phyloP scores from a whole-genome alignment of 2,329 filamentous ascomycete genomes.

The Ophiocordyceps unilateralis region DNA sequence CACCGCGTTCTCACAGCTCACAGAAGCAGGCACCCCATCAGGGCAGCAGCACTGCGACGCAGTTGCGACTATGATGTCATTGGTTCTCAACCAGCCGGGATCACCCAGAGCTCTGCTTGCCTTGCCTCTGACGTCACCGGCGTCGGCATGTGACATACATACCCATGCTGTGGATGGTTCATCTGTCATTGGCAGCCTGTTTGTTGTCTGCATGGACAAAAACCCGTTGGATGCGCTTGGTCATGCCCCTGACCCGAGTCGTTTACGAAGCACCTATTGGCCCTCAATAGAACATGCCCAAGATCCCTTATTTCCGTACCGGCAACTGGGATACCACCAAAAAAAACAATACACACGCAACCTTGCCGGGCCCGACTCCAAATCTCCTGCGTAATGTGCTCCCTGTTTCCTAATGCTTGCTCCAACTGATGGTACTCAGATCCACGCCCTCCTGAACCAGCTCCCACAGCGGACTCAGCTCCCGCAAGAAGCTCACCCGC shows the following conservation, averaged over 20 bases:
- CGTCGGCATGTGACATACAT: background rate
- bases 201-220: background rate
- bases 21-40: background rate
- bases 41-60: background rate
- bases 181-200: background rate
- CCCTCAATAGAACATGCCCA: too few relatives aligned
- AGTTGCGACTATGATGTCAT: background rate
- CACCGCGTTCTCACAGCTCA: background rate
- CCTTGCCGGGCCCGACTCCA: background rate
- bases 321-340: too few relatives aligned
- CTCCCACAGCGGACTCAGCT: constrained; percentile 93
- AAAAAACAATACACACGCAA: background rate
- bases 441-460: constrained; percentile 94
- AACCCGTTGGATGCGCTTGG: background rate
- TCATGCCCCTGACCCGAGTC: background rate
- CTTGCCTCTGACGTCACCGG: background rate
- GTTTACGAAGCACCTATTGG: too few relatives aligned
- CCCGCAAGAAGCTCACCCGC: constrained; percentile 79
- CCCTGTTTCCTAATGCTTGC: constrained; percentile 53
- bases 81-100: background rate
- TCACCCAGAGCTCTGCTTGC: background rate
- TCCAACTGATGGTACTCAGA: constrained; percentile 94
- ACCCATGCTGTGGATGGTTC: background rate
- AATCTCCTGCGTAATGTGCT: background rate
- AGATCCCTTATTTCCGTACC: too few relatives aligned